Base-by-base conservation (phyloP, 352 stramenopile species). In the Phytophthora idaei region DNA sequence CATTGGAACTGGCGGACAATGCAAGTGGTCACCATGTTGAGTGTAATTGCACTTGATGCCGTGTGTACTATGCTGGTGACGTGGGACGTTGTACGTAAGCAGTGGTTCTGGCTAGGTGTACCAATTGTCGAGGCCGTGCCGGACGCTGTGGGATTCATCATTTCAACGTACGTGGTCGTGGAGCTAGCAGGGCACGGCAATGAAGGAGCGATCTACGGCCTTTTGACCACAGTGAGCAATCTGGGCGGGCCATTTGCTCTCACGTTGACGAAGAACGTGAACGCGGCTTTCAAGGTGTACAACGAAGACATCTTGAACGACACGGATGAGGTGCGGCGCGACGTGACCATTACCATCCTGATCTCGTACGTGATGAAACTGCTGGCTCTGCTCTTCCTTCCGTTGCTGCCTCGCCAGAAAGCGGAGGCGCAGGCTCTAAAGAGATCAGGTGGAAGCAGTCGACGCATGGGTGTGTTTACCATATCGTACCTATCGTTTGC, bases 41-140 rank as follows among this genome's bases (percentile, higher is more conserved):
- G 67, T 50, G 70, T 80, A 25, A 73, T 82, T 48, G 74, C 63
- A 15, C 71, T 87, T 17, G 78, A 87, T 52, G 64, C 74, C 2
- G 51, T 82, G 48, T 79, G 71, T 34, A 85, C 77, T 27, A 83
- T 83, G 76, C 66, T 81, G n/a, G 67, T 82, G 50, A 87, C 78
- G 28, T 87, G 74, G 74, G 61, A 87, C 50, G 62, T 82, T 32
- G 69, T 85, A 8, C 76, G 78, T 0, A 79, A 78, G 36, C 78
- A 80, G 48, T 87, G 78, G 78, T 84, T 87, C 58, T 87, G 77
- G 76, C 64, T 81, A n/a, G 76, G 76, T 12, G 58, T 87, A 25
- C 62, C 73, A 4, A 76, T 87, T 58, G 71, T 83, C 25, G 76
- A 87, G 64, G 62, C 73, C 10, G 64, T 87, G 4, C 78, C 78